Evolutionary conservation across 441 rosid species (phyloP).

Genomic region (Lepidium campestre): DNA sequence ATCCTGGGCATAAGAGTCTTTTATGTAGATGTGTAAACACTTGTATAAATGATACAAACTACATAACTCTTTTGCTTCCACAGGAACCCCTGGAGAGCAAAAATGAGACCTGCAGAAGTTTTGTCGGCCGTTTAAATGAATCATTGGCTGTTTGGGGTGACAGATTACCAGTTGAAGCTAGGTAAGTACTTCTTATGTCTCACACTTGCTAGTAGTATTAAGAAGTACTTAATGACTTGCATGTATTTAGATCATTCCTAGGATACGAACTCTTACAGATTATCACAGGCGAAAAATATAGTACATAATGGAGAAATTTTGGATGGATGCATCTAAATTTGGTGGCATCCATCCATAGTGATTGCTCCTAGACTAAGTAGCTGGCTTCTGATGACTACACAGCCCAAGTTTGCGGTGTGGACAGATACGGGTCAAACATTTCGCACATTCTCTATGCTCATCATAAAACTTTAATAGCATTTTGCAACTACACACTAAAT

Average conservation of each 20-base stretch:
- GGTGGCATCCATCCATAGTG: slow-evolving; percentile 62
- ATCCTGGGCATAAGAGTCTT: background rate
- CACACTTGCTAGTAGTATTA: background rate
- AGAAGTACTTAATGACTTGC: background rate
- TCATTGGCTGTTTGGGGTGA: slow-evolving; percentile 66
- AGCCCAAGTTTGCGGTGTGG: slow-evolving; percentile 56
- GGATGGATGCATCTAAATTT: slow-evolving; percentile 60
- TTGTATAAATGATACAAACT: background rate
- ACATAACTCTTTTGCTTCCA: slow-evolving; percentile 21
- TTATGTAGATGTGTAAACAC: background rate
- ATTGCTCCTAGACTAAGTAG: slow-evolving; percentile 53
- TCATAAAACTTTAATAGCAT: background rate
- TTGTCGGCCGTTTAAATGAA: slow-evolving; percentile 55
- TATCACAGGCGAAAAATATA: background rate
- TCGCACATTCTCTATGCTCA: background rate
- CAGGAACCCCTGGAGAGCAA: slow-evolving; percentile 74
- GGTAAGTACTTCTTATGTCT: slow-evolving; percentile 15
- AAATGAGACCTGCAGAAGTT: slow-evolving; percentile 56
- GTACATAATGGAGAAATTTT: slow-evolving; percentile 11
- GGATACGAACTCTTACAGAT: background rate
- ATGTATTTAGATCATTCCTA: background rate
- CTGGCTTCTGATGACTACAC: slow-evolving; percentile 81
- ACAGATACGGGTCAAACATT: slow-evolving; percentile 76
- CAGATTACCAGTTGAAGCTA: slow-evolving; percentile 54
- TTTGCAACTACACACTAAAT: background rate